These are phyloP conservation scores for Ustilago lituana DNA, from an alignment of 1,284 basidiomycete genomes.

Conservation along the genomic window DNA sequence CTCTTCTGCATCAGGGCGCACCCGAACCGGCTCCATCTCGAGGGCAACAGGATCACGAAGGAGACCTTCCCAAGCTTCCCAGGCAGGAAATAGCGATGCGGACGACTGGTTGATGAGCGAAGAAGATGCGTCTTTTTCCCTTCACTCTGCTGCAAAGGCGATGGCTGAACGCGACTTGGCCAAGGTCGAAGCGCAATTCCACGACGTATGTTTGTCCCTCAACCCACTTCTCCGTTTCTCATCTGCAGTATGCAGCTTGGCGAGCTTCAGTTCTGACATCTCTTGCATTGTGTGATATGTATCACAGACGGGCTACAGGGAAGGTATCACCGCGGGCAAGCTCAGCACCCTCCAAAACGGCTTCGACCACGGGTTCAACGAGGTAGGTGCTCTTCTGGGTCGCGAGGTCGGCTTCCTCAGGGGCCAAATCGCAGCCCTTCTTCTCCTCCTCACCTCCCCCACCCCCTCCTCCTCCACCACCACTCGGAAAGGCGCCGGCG, in stretches of 20 bases:
- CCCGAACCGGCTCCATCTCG: slow-evolving; percentile 24
- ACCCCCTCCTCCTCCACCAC: neutral
- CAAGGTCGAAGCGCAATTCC: slow-evolving; percentile 47
- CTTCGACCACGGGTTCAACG: slow-evolving; percentile 81
- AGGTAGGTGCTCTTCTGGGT: slow-evolving; percentile 78
- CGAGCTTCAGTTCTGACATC: too few relatives aligned
- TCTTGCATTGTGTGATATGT: neutral
- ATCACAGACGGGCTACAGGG: slow-evolving; percentile 80
- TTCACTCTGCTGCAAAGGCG: slow-evolving; percentile 3
- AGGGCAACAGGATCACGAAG: slow-evolving; percentile 10
- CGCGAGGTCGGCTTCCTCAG: slow-evolving; percentile 77
- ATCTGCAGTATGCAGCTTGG: too few relatives aligned
- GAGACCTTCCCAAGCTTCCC: slow-evolving; percentile 15
- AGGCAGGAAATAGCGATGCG: slow-evolving; percentile 15
- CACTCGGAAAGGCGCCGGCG: neutral
- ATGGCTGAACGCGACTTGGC: slow-evolving; percentile 51
- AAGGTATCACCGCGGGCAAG: slow-evolving; percentile 86
- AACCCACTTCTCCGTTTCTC: neutral
- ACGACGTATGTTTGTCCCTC: slow-evolving; percentile 44
- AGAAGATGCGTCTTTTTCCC: slow-evolving; percentile 23
- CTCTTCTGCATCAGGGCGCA: slow-evolving; percentile 10
- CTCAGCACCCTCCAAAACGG: slow-evolving; percentile 80
- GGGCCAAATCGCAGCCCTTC: slow-evolving; percentile 74
- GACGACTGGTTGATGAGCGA: slow-evolving; percentile 55
- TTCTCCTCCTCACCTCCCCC: slow-evolving; percentile 49